Evolutionary conservation across 2,329 filamentous ascomycete species (phyloP).

Genomic region (Truncatella angustata): DNA sequence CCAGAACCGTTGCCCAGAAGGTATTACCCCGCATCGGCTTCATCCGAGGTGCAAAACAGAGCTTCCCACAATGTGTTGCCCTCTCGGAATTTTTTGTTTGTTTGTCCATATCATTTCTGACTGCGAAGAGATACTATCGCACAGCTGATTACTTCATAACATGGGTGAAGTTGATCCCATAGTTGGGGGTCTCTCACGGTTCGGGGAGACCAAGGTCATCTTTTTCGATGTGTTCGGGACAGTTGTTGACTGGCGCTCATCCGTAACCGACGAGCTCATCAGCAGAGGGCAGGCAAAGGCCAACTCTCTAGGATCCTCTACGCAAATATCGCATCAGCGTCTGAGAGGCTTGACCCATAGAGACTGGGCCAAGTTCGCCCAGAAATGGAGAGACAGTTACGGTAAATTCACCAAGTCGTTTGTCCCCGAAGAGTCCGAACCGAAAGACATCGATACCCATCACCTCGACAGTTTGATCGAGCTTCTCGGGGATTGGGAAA

Average conservation of each 20-base stretch:
- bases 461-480: constrained; percentile 60
- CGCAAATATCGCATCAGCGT: constrained; percentile 43
- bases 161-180: not conserved
- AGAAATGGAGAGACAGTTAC: constrained; percentile 70
- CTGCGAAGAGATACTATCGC: too few relatives aligned
- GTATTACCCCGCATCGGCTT: not conserved
- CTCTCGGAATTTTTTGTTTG: too few relatives aligned
- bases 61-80: too few relatives aligned
- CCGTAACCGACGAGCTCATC: constrained; percentile 59
- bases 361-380: constrained; percentile 65
- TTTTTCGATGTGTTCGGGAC: constrained; percentile 80
- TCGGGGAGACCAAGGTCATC: constrained; percentile 51
- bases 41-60: not conserved
- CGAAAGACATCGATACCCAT: constrained; percentile 72
- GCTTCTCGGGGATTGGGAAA: constrained; percentile 54
- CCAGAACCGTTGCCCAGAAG: too few relatives aligned
- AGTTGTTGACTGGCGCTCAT: constrained; percentile 73
- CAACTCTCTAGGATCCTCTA: constrained; percentile 46
- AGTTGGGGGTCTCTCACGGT: not conserved
- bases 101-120: too few relatives aligned
- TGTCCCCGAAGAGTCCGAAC: constrained; percentile 45
- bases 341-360: constrained; percentile 49
- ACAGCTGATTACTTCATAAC: not conserved
- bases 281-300: constrained; percentile 46
- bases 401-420: constrained; percentile 55